Conservation (phyloP, 768 basidiomycete genomes). For the Tulasnella sp. region DNA sequence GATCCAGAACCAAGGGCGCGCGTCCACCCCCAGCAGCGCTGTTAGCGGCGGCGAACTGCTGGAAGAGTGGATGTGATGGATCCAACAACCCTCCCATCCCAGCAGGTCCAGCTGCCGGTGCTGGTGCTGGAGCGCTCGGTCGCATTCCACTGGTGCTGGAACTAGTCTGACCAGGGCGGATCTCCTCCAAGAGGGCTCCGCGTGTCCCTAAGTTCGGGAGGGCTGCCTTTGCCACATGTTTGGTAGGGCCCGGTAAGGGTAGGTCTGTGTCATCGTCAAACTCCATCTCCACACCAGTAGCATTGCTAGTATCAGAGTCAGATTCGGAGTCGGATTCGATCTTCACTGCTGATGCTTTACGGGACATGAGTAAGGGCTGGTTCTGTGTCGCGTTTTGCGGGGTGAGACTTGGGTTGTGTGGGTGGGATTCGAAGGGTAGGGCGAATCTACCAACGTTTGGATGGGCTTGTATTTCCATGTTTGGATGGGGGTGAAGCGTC, state of each 20-base stretch:
- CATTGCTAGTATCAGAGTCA: not conserved
- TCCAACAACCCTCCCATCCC: not conserved
- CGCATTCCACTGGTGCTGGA: not conserved
- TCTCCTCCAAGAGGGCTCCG: constrained; percentile 73
- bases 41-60: constrained; percentile 1
- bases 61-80: not conserved
- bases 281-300: constrained; percentile 29
- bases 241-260: constrained; percentile 46
- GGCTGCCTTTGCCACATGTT: not conserved
- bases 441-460: not conserved
- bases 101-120: not conserved
- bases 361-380: not conserved
- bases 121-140: not conserved
- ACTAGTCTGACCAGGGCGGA: constrained; percentile 27
- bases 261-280: constrained; percentile 95
- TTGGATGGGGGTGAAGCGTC: too few species aligned
- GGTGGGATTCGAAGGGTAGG: not conserved
- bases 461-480: not conserved
- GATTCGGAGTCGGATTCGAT: constrained; percentile 33
- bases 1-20: not conserved
- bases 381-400: not conserved
- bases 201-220: constrained; percentile 55
- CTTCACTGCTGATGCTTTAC: constrained; percentile 39
- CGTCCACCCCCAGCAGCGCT: not conserved
- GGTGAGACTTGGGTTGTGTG: not conserved